Percentiles rank a stretch among this genome's conserved stretches.
Conservation (phyloP, 2,329 filamentous ascomycete genomes). For the Cladosporium sp. region DNA sequence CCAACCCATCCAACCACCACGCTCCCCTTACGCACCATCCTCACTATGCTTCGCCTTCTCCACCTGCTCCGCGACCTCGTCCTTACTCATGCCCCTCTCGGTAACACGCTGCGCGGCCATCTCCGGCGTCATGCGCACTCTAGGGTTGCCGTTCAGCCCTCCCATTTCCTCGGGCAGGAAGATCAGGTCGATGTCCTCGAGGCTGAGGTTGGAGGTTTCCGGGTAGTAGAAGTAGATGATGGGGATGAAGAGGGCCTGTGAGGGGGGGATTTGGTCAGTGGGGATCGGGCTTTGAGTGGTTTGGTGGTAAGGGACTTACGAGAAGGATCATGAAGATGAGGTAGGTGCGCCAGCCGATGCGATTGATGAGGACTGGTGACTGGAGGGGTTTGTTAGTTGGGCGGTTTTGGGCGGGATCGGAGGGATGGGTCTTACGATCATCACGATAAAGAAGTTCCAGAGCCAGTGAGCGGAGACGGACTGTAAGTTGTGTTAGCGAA, state of each 20-base stretch:
- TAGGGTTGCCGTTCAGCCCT: constrained; percentile 1
- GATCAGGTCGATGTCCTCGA: constrained; percentile 34
- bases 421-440: constrained; percentile 34
- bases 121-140: constrained; percentile 11
- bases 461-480: constrained; percentile 43
- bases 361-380: constrained; percentile 44
- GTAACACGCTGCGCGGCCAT: constrained; percentile 7
- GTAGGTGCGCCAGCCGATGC: constrained; percentile 46
- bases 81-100: constrained; percentile 7
- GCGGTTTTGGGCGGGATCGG: not conserved
- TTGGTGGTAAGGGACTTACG: not conserved
- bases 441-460: constrained; percentile 47
- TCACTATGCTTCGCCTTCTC: constrained; percentile 11
- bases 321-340: constrained; percentile 42
- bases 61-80: constrained; percentile 3
- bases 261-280: no score
- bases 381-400: not conserved
- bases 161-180: constrained; percentile 17
- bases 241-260: constrained; percentile 9
- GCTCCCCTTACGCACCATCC: not conserved
- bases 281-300: not conserved
- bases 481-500: not conserved
- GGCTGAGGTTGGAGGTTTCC: constrained; percentile 28
- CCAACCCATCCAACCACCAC: no score
- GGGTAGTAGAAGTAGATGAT: constrained; percentile 30